Conservation (phyloP, 768 basidiomycete genomes). For the Tremella mesenterica region DNA sequence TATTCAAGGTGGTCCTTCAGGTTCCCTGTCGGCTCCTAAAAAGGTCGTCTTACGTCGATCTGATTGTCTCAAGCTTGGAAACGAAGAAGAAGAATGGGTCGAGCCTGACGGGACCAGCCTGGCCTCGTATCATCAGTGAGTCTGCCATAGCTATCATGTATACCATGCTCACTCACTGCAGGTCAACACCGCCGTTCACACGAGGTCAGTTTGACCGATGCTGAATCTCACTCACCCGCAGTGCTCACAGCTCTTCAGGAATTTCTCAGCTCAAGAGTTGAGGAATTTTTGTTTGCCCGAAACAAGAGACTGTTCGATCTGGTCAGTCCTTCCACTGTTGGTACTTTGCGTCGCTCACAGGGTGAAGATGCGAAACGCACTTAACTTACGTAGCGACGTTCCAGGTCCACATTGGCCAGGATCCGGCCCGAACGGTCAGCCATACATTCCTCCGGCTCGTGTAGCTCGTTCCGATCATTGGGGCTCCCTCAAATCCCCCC, state of each 20-base stretch:
- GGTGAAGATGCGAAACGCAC: slow-evolving; percentile 14
- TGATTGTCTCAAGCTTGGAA: slow-evolving; percentile 18
- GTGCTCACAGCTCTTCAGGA: slow-evolving; percentile 27
- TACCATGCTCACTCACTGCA: neutral
- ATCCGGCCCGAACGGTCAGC: slow-evolving; percentile 5
- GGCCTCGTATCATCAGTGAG: slow-evolving; percentile 20
- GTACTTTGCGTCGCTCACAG: neutral
- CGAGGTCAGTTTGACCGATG: slow-evolving; percentile 14
- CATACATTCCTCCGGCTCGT: too few species aligned
- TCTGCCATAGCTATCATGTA: neutral
- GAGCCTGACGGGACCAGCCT: slow-evolving; percentile 26
- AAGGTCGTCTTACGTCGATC: too few species aligned
- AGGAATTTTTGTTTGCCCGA: slow-evolving; percentile 17
- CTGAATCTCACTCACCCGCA: slow-evolving; percentile 1
- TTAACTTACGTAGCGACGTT: slow-evolving; percentile 15
- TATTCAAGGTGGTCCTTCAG: too few species aligned
- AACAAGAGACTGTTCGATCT: slow-evolving; percentile 24
- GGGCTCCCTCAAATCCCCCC: too few species aligned
- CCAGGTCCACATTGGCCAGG: slow-evolving; percentile 23
- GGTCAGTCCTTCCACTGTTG: slow-evolving; percentile 4
- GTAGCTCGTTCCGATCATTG: too few species aligned
- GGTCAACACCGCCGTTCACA: slow-evolving; percentile 25
- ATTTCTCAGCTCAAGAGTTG: slow-evolving; percentile 24
- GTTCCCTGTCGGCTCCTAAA: too few species aligned
- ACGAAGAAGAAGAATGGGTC: slow-evolving; percentile 11